Conservation (phyloP, 2,329 filamentous ascomycete genomes). For the Exophiala calicioides region DNA sequence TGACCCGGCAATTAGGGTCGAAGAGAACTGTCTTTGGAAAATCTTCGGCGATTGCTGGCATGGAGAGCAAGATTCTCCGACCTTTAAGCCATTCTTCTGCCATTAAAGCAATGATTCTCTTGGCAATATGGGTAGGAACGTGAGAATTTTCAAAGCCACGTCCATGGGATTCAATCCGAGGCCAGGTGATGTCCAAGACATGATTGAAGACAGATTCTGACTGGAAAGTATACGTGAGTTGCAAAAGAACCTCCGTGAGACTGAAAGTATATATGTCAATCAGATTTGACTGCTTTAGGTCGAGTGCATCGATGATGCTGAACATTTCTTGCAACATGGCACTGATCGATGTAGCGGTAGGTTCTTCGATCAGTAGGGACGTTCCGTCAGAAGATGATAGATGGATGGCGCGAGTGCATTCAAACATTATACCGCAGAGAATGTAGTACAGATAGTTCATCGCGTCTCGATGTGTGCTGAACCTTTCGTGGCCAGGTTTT, state of each 20-base stretch:
- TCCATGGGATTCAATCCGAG: constrained; percentile 20
- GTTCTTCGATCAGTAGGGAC: neutral
- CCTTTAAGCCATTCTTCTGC: constrained; percentile 7
- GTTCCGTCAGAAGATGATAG: neutral
- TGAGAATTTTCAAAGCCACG: constrained; percentile 32
- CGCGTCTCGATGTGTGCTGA: constrained; percentile 3
- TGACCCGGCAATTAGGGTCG: neutral
- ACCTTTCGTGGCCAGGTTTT: neutral
- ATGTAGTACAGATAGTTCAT: constrained; percentile 17
- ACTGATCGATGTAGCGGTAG: neutral
- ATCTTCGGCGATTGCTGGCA: constrained; percentile 1
- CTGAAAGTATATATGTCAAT: constrained; percentile 16
- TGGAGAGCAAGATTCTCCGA: constrained; percentile 1
- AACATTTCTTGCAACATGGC: neutral
- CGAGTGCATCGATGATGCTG: constrained; percentile 1
- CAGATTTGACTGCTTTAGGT: constrained; percentile 3
- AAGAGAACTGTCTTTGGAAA: constrained; percentile 4
- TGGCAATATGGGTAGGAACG: constrained; percentile 30
- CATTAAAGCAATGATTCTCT: constrained; percentile 27
- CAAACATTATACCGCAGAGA: constrained; percentile 14
- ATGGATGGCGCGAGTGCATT: neutral
- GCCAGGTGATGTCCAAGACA: constrained; percentile 28
- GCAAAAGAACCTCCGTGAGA: constrained; percentile 10
- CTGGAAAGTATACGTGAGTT: constrained; percentile 1
- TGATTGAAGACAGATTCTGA: constrained; percentile 5